Conservation (phyloP, 257 asterid genomes). For the Capsicum chinense region DNA sequence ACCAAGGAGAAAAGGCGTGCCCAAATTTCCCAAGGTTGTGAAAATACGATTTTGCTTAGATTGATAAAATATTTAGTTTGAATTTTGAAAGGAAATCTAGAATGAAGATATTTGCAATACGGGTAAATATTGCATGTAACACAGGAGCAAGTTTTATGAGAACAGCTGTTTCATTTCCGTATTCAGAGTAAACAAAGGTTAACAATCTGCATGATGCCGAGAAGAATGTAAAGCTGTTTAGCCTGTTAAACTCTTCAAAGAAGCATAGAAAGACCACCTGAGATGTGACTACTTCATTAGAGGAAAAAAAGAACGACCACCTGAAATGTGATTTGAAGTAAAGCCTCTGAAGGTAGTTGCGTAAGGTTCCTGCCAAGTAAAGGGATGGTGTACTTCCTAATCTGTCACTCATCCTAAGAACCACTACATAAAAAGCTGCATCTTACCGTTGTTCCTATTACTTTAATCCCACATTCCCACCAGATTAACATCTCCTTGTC, state of each 20-base stretch:
- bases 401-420: neutral
- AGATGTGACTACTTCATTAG: constrained; percentile 6
- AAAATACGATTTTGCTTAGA: constrained; percentile 7
- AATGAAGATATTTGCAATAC: neutral
- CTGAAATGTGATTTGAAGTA: constrained; percentile 12
- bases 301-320: neutral
- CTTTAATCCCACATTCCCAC: neutral
- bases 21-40: constrained; percentile 28
- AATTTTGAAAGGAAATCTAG: neutral
- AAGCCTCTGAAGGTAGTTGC: neutral
- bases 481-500: constrained; percentile 7
- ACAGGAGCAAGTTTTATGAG: neutral
- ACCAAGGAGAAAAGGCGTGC: constrained; percentile 32
- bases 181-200: neutral
- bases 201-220: neutral
- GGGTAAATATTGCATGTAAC: neutral
- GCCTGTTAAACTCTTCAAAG: constrained; percentile 4
- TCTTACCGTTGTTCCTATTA: neutral
- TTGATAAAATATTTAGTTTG: constrained; percentile 11
- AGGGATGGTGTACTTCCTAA: neutral
- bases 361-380: neutral
- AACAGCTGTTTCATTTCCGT: constrained; percentile 13
- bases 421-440: neutral
- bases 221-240: neutral
- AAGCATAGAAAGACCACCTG: neutral